Percentiles rank a stretch among this genome's conserved stretches.
phyloP scores from a whole-genome alignment of 176 grass and related monocot species.

The Leersia perrieri region DNA sequence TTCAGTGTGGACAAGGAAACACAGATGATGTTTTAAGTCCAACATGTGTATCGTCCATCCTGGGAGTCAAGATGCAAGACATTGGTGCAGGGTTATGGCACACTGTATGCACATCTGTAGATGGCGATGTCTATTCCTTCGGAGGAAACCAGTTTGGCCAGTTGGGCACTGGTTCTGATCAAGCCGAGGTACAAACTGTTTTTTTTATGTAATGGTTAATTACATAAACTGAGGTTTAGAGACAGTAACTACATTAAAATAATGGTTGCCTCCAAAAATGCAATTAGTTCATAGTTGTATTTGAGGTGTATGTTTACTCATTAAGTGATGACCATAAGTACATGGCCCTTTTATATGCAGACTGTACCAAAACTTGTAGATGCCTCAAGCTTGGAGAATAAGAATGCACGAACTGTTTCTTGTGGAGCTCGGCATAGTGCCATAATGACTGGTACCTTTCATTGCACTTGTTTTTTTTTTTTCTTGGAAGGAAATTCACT shows the following conservation, averaged over 20 bases:
- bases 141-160: conserved; percentile 98
- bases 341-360: conserved; percentile 46
- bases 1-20: conserved; percentile 90
- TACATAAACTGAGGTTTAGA: background rate
- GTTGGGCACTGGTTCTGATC: conserved; percentile 95
- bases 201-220: background rate
- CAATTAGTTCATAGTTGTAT: background rate
- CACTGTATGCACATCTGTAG: conserved; percentile 80
- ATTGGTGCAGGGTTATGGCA: conserved; percentile 95
- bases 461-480: background rate
- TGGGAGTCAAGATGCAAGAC: conserved; percentile 80
- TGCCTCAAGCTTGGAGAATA: conserved; percentile 81
- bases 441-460: conserved; percentile 76
- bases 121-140: conserved; percentile 94
- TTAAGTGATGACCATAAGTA: background rate
- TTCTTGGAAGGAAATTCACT: background rate
- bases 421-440: conserved; percentile 96
- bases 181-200: conserved; percentile 67
- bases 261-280: background rate
- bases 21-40: conserved; percentile 92
- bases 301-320: background rate
- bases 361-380: conserved; percentile 88
- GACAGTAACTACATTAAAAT: background rate
- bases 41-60: conserved; percentile 82
- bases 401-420: conserved; percentile 75